Evolutionary conservation across 495 filamentous ascomycete species (phyloP), one percentile per base, ranked within the genome.

Genomic region (Aspergillus nidulans): DNA sequence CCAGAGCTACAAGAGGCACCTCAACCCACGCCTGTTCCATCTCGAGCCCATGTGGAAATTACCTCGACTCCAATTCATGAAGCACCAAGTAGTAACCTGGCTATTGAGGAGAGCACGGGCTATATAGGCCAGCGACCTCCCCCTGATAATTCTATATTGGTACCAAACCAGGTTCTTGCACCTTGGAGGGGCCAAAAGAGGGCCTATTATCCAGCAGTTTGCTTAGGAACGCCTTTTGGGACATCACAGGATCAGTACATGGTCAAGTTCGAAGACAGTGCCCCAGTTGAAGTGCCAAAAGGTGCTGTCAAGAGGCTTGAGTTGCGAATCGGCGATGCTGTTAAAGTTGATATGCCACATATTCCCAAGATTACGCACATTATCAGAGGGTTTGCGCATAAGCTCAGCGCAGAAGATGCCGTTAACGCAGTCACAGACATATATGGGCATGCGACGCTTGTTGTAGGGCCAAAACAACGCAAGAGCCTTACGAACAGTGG

Each of bases 141-240:
- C 18, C 41, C 40, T 20, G 59, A 66, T 5, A 48, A 59, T n/a
- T 4, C 39, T 15, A 32, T 59, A 23, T 57, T 76, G 36, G 74
- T 75, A 1, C 70, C 69, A n/a, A 74, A 73, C 20, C 76, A 80
- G 53, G 76, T 81, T 0, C 63, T 82, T 53, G 76, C 79, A 13
- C 64, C 72, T 32, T 82, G 79, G 73, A 77, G 67, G 56, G 79
- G 78, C 28, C 65, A 65, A 15, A 75, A 71, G 57, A 66, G 72
- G 30, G 75, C 73, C 21, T 82, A 76, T 52, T 77, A 76, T 48
- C 78, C 79, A 26, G 79, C 72, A 18, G 79, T 72, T 16, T 82
- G 77, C 52, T 66, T 77, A 36, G 76, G 75, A 1, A 66, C 68
- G 6, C 67, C 75, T 7, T 61, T 69, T 44, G 72, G 71, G 7